phyloP scores from a whole-genome alignment of 1,284 basidiomycete species.

The Puccinia hordei region DNA sequence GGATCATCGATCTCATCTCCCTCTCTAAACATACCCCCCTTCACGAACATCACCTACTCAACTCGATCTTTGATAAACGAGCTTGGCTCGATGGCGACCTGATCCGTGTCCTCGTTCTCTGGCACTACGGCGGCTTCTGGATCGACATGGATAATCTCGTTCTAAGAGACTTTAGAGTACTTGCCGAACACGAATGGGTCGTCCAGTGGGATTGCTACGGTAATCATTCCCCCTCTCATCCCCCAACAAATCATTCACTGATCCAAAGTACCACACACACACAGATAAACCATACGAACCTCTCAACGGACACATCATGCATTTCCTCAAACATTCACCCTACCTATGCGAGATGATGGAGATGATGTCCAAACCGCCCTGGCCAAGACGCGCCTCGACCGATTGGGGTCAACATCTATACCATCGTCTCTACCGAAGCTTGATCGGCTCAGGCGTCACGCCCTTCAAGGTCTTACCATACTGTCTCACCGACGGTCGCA shows the following conservation, averaged over 20 bases:
- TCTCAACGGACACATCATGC: conserved; percentile 89
- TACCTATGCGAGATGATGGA: conserved; percentile 94
- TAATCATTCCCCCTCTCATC: conserved; percentile 60
- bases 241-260: neutral
- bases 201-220: conserved; percentile 92
- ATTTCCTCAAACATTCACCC: conserved; percentile 80
- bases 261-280: neutral
- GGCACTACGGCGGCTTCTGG: conserved; percentile 87
- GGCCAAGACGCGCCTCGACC: conserved; percentile 75
- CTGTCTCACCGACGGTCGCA: conserved; percentile 85
- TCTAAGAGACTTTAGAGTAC: conserved; percentile 76
- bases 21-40: conserved; percentile 76
- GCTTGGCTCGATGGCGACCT: conserved; percentile 94
- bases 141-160: conserved; percentile 91
- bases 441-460: conserved; percentile 70
- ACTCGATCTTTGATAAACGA: conserved; percentile 67
- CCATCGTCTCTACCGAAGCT: conserved; percentile 78
- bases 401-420: conserved; percentile 91
- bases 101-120: conserved; percentile 78
- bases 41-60: conserved; percentile 67
- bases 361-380: conserved; percentile 73
- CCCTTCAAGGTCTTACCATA: conserved; percentile 89
- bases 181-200: conserved; percentile 87
- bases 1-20: conserved; percentile 68
- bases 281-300: conserved; percentile 80